Evolutionary conservation across 164 flowering plant genomes (phyloP), one percentile per base, ranked within the genome.

Genomic region (Tetrastigma voinierianum): DNA sequence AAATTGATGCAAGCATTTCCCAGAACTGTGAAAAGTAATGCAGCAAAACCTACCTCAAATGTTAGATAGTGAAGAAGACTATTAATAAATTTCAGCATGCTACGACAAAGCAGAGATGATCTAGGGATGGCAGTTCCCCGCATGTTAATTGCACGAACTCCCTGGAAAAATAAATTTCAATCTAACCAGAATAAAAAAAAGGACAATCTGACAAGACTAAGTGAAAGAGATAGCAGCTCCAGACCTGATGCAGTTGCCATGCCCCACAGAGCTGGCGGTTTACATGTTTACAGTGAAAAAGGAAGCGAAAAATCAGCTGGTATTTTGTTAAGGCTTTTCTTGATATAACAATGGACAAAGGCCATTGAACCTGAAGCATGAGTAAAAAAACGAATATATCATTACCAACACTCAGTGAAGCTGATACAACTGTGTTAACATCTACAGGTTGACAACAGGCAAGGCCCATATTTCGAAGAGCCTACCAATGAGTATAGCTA

Each of bases 231-330:
- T n/a, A 65, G 13, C 18, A 44, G 57, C 17, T 10, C 24, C 87
- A 67, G 82, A 93, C 99, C 73, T 96, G 99, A 86, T 90, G 99
- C 59, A 83, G 74, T 83, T 96, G 99, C 98, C 99, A 96, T 70
- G 97, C 99, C 68, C 82, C 95, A 80, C 95, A 88, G 65, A 93
- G 97, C 71, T 91, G 97, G 65, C 99, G 90, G 59, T 86, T 82
- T 25, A 96, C 97, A 80, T 96, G 94, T 72, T 96, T 87, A 77
- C 99, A 96, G 71, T 89, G 97, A 74, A 96, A 96, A 68, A 93
- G 84, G 66, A 88, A 84, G 66, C 91, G 89, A 69, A 96, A 96
- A 64, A 96, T 86, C 76, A 96, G 76, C 77, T 90, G 98, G 70
- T 92, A 93, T 62, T 92, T 96, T 62, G 90, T 80, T n/a, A 89